A percentile compares a stretch with the other conserved stretches of the same genome.
Evolutionary conservation across 148 eudicot species (phyloP).

Genomic region (Chenopodium quinoa): DNA sequence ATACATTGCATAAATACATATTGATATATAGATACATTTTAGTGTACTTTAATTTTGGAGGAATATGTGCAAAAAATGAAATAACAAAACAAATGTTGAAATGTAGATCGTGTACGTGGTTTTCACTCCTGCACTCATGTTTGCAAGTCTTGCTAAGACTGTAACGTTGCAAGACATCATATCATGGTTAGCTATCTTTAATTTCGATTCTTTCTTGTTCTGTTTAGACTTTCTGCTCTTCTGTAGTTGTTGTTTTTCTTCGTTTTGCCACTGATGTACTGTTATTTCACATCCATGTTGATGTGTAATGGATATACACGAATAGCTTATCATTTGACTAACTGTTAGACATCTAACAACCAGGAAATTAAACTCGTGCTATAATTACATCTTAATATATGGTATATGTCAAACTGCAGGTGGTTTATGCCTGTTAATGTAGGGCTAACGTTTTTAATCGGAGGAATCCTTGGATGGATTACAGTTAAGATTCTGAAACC

Average conservation of each 20-base stretch:
- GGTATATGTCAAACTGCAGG: constrained; percentile 37
- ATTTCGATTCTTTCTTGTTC: not conserved
- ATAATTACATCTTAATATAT: not conserved
- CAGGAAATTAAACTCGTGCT: too few relatives aligned
- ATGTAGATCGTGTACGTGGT: constrained; percentile 79
- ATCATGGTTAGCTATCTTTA: constrained; percentile 52
- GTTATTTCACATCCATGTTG: not conserved
- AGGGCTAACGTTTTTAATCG: constrained; percentile 76
- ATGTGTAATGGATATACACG: too few relatives aligned
- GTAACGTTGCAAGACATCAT: constrained; percentile 79
- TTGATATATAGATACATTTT: too few relatives aligned
- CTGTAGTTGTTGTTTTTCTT: not conserved
- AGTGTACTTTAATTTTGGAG: not conserved
- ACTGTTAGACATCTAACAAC: not conserved
- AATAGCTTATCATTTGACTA: not conserved
- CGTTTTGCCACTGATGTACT: not conserved
- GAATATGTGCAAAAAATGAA: not conserved
- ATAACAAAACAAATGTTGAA: constrained; percentile 6
- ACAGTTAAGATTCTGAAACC: constrained; percentile 68
- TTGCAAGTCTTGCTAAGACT: constrained; percentile 76
- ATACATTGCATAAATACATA: too few relatives aligned
- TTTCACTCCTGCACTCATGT: constrained; percentile 75
- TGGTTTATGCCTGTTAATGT: constrained; percentile 91
- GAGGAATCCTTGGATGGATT: constrained; percentile 81
- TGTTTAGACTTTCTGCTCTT: not conserved